Evolutionary conservation across 345 rosid species (phyloP).

Genomic region (Eucalyptus curtisii): DNA sequence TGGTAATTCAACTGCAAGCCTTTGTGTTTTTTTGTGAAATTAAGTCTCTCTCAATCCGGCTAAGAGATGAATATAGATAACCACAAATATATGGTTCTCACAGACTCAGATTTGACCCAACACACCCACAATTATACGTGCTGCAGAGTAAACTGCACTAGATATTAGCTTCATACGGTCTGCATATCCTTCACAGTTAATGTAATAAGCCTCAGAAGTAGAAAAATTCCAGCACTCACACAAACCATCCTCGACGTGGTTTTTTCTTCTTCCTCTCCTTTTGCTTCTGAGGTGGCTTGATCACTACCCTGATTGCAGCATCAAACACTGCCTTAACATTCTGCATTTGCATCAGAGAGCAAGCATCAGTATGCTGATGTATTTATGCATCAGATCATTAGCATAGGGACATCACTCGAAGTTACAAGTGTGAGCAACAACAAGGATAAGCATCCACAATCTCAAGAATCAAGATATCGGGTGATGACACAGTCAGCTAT

Average conservation of each 20-base stretch:
- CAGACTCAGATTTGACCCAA: neutral
- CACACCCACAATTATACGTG: neutral
- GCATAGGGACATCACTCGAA: neutral
- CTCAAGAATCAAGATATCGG: neutral
- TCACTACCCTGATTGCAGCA: conserved; percentile 87
- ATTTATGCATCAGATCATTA: neutral
- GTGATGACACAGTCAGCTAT: neutral
- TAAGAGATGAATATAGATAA: neutral
- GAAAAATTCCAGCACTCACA: conserved; percentile 31
- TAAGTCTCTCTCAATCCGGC: neutral
- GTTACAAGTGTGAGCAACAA: neutral
- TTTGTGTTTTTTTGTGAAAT: neutral
- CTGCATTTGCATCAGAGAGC: conserved; percentile 17
- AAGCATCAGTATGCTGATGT: neutral
- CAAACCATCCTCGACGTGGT: conserved; percentile 51
- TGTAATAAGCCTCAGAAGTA: neutral
- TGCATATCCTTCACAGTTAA: neutral
- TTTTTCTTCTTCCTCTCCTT: conserved; percentile 74
- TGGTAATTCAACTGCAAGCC: neutral
- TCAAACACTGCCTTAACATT: conserved; percentile 95
- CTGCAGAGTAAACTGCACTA: neutral
- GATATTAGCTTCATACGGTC: neutral
- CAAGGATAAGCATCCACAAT: neutral
- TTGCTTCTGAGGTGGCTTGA: conserved; percentile 66
- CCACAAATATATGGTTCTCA: neutral